Conservation (phyloP, 176 grass and related monocot species). For the Lolium perenne region DNA sequence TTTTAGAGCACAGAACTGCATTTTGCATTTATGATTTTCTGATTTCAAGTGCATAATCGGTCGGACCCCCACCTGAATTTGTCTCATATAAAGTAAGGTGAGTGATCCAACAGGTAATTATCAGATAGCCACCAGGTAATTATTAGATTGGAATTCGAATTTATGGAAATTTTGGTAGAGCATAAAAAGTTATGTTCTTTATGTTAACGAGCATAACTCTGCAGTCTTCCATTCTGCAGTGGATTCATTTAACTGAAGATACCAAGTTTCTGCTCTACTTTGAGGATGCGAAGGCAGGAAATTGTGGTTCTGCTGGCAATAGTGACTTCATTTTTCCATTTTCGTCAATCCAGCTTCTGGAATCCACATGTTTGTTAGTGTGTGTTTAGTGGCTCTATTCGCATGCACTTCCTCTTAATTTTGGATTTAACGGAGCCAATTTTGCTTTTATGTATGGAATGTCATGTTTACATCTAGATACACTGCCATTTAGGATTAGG, state of each 20-base stretch:
- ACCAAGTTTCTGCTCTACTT: neutral
- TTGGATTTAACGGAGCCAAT: neutral
- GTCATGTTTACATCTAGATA: neutral
- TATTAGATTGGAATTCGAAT: neutral
- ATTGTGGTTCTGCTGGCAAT: neutral
- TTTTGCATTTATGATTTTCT: neutral
- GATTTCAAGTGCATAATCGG: neutral
- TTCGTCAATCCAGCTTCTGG: neutral
- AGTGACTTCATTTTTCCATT: neutral
- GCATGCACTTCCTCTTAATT: neutral
- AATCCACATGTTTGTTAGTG: neutral
- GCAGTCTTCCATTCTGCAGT: neutral
- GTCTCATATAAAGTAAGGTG: neutral
- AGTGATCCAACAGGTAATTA: neutral
- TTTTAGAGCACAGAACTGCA: neutral
- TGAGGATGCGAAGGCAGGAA: neutral
- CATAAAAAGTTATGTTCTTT: neutral
- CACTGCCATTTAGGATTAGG: neutral
- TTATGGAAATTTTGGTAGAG: neutral
- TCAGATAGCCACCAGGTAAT: slow-evolving; percentile 1
- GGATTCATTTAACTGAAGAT: neutral
- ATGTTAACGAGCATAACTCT: neutral
- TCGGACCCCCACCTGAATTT: neutral
- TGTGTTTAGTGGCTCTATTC: neutral
- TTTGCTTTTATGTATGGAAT: neutral